Evolutionary conservation across 2,329 filamentous ascomycete genomes (phyloP), one percentile per base, ranked within the genome.

Genomic region (Fusarium sp.): DNA sequence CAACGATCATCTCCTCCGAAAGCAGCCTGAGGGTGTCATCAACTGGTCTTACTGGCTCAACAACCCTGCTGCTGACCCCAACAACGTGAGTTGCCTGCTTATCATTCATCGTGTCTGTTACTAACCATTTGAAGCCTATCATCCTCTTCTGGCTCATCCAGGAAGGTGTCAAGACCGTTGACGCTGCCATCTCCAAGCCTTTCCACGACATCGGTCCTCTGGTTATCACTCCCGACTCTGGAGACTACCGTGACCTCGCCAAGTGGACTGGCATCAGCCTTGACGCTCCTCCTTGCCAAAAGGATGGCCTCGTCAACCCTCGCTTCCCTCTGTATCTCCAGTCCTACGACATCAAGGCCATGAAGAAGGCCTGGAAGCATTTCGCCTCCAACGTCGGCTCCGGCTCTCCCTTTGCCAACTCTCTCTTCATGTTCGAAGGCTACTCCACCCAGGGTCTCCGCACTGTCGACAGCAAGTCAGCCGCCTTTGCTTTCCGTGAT

Each of bases 341-440:
- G 6, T 55, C 62, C 3, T 74, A 73, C 42, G 36, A 72, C 4
- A 25, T 72, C 4, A 11, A 23, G 0, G 70, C 72, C 10, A 72
- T 71, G 60, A 66, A 60, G 42, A 34, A 64, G 4, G 67, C 64
- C 1, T 74, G 67, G 60, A 3, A 62, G 14, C 53, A 71, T n/a
- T 74, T 73, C 6, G 50, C 72, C 5, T 18, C 58, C 4, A 64
- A 69, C 13, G 72, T 65, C 2, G 50, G 59, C 0, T 44, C 58
- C 1, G 14, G 33, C 33, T 65, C 72, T 9, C 70, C 65, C 11
- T 73, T 74, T 33, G 68, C 49, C 50, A 62, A 56, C 18, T 74
- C 73, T 2, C 77, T 87, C 46, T 84, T 87, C 76, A 83, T 87
- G 81, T 84, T 88, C 58, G 86, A 89, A 71, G 83, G 83, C 3